phyloP scores from a whole-genome alignment of 2,329 filamentous ascomycete species.

The Chaetomium sp. region DNA sequence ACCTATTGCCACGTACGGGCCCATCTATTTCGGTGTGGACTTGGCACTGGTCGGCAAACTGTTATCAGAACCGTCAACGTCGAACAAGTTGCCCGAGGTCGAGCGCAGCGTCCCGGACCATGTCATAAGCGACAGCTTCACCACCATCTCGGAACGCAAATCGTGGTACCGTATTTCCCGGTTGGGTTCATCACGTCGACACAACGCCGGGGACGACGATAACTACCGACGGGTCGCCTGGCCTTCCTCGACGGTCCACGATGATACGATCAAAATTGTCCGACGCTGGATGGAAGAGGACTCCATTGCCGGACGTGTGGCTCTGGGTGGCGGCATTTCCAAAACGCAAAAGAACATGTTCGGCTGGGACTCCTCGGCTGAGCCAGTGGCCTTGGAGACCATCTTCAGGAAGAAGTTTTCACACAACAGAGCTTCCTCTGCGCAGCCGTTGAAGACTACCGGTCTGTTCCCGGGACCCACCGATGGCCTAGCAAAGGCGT shows the following conservation, averaged over 20 bases:
- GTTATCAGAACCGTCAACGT: constrained; percentile 32
- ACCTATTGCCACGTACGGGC: constrained; percentile 27
- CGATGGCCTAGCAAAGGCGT: not conserved
- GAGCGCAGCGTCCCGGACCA: constrained; percentile 37
- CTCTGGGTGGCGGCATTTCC: constrained; percentile 37
- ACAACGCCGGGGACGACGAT: constrained; percentile 52
- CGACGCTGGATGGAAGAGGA: constrained; percentile 62
- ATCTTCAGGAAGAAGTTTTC: constrained; percentile 36
- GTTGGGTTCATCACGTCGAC: constrained; percentile 50
- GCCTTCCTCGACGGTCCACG: constrained; percentile 47
- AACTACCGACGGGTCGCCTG: constrained; percentile 55
- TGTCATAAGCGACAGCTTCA: constrained; percentile 47
- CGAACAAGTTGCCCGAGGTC: constrained; percentile 16
- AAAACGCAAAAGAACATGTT: constrained; percentile 48
- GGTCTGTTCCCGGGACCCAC: not conserved
- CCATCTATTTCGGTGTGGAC: constrained; percentile 15
- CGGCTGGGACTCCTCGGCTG: constrained; percentile 52
- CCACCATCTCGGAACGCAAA: constrained; percentile 51
- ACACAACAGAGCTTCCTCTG: constrained; percentile 25
- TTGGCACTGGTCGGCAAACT: constrained; percentile 19
- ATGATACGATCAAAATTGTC: constrained; percentile 51
- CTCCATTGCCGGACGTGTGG: constrained; percentile 46
- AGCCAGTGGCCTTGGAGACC: constrained; percentile 43
- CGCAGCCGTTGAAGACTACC: constrained; percentile 13
- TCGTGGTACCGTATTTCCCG: constrained; percentile 60